Percentiles rank a stretch among this genome's conserved stretches.
These are phyloP conservation scores for Gossypium turneri DNA, from an alignment of 345 rosid species.

Conservation along the genomic window DNA sequence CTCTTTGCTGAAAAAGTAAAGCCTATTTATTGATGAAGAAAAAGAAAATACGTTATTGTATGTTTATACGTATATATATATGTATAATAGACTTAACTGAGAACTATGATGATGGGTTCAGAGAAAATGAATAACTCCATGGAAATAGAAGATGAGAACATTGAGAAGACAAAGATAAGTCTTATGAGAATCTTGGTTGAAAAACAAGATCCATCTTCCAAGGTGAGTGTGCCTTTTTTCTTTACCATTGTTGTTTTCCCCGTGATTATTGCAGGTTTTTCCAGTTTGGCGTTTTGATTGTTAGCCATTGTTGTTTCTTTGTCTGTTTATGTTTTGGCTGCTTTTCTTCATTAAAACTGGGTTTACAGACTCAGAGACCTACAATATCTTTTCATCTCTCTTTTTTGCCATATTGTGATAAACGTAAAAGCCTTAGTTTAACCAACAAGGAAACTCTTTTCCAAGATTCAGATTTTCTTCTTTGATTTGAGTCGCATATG, in stretches of 20 bases:
- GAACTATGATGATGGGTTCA: neutral
- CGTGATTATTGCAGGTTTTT: neutral
- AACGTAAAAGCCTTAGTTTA: neutral
- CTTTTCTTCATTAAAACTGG: neutral
- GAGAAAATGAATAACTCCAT: conserved; percentile 9
- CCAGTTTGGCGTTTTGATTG: neutral
- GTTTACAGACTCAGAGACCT: neutral
- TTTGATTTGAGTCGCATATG: neutral
- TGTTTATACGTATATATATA: neutral
- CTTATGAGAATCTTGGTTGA: conserved; percentile 33
- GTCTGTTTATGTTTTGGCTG: neutral
- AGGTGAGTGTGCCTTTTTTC: conserved; percentile 15
- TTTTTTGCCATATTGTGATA: neutral
- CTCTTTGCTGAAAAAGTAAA: neutral
- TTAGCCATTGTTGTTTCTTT: neutral
- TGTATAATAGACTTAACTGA: neutral
- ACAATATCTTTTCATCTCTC: neutral
- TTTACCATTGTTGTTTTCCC: neutral
- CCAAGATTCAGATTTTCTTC: neutral
- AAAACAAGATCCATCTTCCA: conserved; percentile 33
- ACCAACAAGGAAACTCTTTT: neutral
- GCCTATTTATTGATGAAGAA: neutral
- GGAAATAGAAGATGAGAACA: neutral
- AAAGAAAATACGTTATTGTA: neutral
- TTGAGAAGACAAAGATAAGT: conserved; percentile 21